Conservation (phyloP, 495 filamentous ascomycete genomes). For the Cryomyces antarcticus region DNA sequence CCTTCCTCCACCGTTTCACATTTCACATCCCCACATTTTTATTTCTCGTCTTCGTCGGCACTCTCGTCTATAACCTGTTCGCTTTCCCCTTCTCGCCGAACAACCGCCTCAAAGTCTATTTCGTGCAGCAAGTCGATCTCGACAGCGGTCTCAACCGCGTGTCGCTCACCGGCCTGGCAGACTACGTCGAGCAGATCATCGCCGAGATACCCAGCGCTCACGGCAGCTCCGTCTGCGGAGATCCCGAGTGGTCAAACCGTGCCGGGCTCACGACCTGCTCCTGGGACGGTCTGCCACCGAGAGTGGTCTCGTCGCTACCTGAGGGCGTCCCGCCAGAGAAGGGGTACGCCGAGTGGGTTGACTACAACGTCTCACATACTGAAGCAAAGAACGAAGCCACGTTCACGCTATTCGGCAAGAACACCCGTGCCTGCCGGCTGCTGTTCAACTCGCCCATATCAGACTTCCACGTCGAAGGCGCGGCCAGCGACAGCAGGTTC, state of each 20-base stretch:
- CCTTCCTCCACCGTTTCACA: slow-evolving; percentile 72
- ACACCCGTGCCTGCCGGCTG: slow-evolving; percentile 53
- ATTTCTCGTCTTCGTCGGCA: slow-evolving; percentile 50
- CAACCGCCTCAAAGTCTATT: slow-evolving; percentile 69
- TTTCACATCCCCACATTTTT: slow-evolving; percentile 65
- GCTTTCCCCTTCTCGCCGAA: slow-evolving; percentile 75
- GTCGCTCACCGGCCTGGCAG: slow-evolving; percentile 47
- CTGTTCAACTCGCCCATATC: slow-evolving; percentile 40
- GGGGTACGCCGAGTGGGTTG: slow-evolving; percentile 36
- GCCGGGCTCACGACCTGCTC: slow-evolving; percentile 40
- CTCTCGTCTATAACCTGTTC: slow-evolving; percentile 66
- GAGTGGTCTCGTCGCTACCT: slow-evolving; percentile 22
- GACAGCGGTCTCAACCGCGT: slow-evolving; percentile 48
- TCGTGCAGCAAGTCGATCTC: slow-evolving; percentile 63
- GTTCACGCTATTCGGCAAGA: slow-evolving; percentile 38
- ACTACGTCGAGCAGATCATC: slow-evolving; percentile 48
- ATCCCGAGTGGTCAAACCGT: slow-evolving; percentile 10
- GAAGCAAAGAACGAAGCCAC: slow-evolving; percentile 21
- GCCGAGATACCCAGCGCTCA: slow-evolving; percentile 47
- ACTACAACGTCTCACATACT: slow-evolving; percentile 33
- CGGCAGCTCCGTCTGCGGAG: slow-evolving; percentile 37
- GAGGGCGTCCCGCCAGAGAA: slow-evolving; percentile 25
- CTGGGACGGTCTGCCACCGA: slow-evolving; percentile 47
- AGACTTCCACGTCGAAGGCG: slow-evolving; percentile 31
- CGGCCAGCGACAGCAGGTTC: slow-evolving; percentile 32